Base-by-base conservation (phyloP, 148 eudicot species). In the Rhododendron simsii region DNA sequence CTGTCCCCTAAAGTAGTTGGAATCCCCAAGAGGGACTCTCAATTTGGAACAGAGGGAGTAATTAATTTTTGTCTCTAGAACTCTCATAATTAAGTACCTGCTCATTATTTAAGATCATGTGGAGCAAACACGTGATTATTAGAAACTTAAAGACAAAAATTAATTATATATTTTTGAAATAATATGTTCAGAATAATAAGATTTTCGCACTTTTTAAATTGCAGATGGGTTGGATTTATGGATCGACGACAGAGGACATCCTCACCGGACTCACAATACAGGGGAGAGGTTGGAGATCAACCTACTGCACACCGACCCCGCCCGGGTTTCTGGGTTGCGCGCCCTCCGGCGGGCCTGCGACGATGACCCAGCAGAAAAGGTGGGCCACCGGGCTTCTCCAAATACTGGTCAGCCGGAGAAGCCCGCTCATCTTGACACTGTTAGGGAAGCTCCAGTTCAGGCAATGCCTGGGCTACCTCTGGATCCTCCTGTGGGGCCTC, bases 361-460 rank as follows among this genome's bases (percentile, higher is more conserved):
- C 82, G 15, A 28, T 91, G 71, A 86, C 61, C 88, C 91, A 89
- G 82, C 81, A 81, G 35, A 91, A 91, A 73, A 89, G 92, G 83
- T 89, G 90, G 92, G 44, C 92, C 44, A 86, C 88, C 28, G 92
- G 92, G 53, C 87, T 89, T 51, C 69, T 89, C 0, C 91, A 91
- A 63, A 41, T 87, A 12, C 21, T 85, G 2, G 81, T 87, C 81
- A 63, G 55, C 37, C 4, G 18, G 16, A 83, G 35, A 73, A 86
- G 74, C 85, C 92, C 92, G 45, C 23, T 89, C 2, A 15, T 67
- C 2, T 48, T 28, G 14, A 71, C 88, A 5, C 47, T 89, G 8
- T 39, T 14, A 3, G 89, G 79, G 1, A 85, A 87, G 75, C 85
- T 90, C 16, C 84, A 84, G 45, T 80, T 90, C 59, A 75, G 90